phyloP scores from a whole-genome alignment of 441 rosid species.

The Mallotus repandus region DNA sequence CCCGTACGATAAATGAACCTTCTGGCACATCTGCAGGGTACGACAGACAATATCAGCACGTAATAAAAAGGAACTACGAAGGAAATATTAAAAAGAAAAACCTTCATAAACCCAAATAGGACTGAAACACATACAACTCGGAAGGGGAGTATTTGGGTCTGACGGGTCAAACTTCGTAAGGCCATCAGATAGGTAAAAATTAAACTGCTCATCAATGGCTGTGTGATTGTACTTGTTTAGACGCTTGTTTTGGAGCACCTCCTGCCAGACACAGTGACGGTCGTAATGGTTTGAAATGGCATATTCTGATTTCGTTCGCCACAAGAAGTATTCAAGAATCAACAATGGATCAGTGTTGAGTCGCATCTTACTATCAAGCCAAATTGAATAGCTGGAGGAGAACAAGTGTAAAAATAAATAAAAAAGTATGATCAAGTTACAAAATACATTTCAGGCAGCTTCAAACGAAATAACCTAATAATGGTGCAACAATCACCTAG shows the following conservation, averaged over 20 bases:
- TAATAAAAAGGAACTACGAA: slow-evolving; percentile 12
- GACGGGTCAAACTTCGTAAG: slow-evolving; percentile 62
- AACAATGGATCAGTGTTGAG: slow-evolving; percentile 76
- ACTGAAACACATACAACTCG: slow-evolving; percentile 58
- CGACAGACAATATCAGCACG: slow-evolving; percentile 22
- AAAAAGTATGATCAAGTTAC: slow-evolving; percentile 8
- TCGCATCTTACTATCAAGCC: slow-evolving; percentile 94
- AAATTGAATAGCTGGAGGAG: slow-evolving; percentile 79
- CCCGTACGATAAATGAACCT: slow-evolving; percentile 86
- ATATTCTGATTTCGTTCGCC: slow-evolving; percentile 77
- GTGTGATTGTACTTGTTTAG: slow-evolving; percentile 73
- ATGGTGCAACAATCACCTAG: slow-evolving; percentile 47
- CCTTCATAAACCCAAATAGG: background rate
- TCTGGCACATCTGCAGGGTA: slow-evolving; percentile 82
- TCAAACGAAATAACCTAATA: slow-evolving; percentile 28
- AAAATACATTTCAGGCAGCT: too few species aligned
- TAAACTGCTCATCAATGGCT: slow-evolving; percentile 74
- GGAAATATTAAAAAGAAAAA: slow-evolving; percentile 9
- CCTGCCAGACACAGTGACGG: slow-evolving; percentile 97
- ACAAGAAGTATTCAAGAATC: slow-evolving; percentile 76
- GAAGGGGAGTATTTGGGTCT: slow-evolving; percentile 63
- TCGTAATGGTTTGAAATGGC: slow-evolving; percentile 96
- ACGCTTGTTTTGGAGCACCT: slow-evolving; percentile 77
- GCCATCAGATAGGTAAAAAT: slow-evolving; percentile 70
- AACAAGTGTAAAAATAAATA: slow-evolving; percentile 4